Conservation (phyloP, 2,329 filamentous ascomycete species). For the Pestalotiopsis sp. region DNA sequence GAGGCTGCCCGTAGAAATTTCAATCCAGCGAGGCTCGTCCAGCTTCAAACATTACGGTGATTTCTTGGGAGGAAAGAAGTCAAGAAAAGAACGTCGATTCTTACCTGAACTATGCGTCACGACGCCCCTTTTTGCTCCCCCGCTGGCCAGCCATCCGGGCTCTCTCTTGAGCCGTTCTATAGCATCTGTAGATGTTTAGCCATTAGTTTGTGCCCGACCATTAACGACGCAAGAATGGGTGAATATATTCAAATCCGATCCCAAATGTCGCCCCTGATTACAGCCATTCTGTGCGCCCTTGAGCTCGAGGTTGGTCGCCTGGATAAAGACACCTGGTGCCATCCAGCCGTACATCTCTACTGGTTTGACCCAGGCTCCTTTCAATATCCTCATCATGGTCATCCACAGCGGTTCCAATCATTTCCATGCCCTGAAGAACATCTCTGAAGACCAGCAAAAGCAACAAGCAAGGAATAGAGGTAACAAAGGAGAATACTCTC, state of each 20-base stretch:
- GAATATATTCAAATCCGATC: too few relatives aligned
- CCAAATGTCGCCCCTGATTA: too few relatives aligned
- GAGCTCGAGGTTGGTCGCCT: too few relatives aligned
- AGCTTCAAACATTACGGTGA: background rate
- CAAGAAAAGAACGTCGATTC: slow-evolving; percentile 9
- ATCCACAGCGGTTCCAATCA: too few relatives aligned
- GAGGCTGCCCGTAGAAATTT: too few relatives aligned
- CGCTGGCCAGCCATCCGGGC: slow-evolving; percentile 61
- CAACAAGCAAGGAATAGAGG: background rate
- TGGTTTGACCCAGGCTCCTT: too few relatives aligned
- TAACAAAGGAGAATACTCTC: background rate
- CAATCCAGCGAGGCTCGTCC: too few relatives aligned
- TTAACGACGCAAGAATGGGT: background rate
- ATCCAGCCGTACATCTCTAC: too few relatives aligned
- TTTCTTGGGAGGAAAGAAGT: background rate
- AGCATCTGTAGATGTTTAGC: slow-evolving; percentile 57
- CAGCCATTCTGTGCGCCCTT: too few relatives aligned
- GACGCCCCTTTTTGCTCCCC: slow-evolving; percentile 68
- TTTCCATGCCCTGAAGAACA: too few relatives aligned
- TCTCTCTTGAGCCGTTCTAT: slow-evolving; percentile 68
- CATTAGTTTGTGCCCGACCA: background rate
- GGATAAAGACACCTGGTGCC: too few relatives aligned
- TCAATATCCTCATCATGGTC: too few relatives aligned
- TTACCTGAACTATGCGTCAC: slow-evolving; percentile 88
- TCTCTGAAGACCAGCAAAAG: background rate